Evolutionary conservation across 2,329 filamentous ascomycete species (phyloP), one percentile per base, ranked within the genome.

Genomic region (Calonectria fujianensis): DNA sequence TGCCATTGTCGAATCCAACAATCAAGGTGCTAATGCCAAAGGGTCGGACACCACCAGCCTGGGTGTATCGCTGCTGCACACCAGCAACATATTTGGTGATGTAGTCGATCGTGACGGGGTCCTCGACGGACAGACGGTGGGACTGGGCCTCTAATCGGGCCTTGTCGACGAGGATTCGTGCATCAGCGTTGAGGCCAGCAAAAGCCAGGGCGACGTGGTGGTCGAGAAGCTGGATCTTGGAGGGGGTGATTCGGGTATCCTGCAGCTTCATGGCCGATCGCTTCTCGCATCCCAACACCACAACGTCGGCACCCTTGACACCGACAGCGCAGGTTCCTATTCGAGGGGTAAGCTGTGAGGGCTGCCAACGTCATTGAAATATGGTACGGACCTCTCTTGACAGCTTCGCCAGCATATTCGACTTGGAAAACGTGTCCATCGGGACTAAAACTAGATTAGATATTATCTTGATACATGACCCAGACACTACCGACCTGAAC

Each of bases 341-440:
- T 63, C 57, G 74, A 66, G 72, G 70, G 76, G 73, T 78, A 72
- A 80, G 78, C 69, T 61, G 61, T 76, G 57, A 24, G 66, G 31
- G 37, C 37, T 29, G n/a, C 61, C 48, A 64, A 67, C 45, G 52
- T 61, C 69, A 59, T 70, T 20, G 6, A 29, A 29, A 66, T 51
- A 41, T 66, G 14, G 70, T 82, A 82, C 85, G 74, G 88, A 97
- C 96, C 97, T 95, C 97, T 90, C 91, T 99, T 99, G 80, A 99
- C 97, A 80, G 97, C 97, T 89, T 99, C 97, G 80, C 98, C 94
- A 72, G 97, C 97, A 91, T 99, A 99, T 91, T 99, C 97, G 83
- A 99, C 97, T 88, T 99, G 97, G 89, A 99, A 99, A 83, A 99
- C 97, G 90, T 99, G 97, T 87, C 97, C 97, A 88, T 99, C 97